Percentiles rank a stretch among this genome's conserved stretches.
phyloP scores from a whole-genome alignment of 495 filamentous ascomycete species.

The Oidiodendron maius region DNA sequence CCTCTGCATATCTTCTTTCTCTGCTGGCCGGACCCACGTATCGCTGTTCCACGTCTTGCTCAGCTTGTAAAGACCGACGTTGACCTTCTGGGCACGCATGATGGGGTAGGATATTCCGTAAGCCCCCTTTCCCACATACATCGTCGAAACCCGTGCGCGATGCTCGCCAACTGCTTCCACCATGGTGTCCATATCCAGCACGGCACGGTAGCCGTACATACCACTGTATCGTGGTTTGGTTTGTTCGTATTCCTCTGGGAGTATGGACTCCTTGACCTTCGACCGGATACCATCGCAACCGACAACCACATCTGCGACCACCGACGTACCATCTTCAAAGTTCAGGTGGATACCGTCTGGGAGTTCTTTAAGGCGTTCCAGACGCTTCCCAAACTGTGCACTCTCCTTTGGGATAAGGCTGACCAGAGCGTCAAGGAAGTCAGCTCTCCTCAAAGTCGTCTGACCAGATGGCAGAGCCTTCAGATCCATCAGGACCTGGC shows the following conservation, averaged over 20 bases:
- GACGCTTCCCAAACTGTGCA: constrained; percentile 36
- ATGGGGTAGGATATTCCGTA: constrained; percentile 64
- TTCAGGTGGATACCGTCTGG: constrained; percentile 21
- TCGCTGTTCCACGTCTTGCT: constrained; percentile 35
- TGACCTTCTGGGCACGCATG: constrained; percentile 55
- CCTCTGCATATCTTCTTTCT: constrained; percentile 47
- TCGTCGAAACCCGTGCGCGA: constrained; percentile 41
- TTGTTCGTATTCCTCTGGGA: constrained; percentile 28
- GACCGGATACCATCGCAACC: constrained; percentile 58
- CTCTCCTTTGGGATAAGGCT: constrained; percentile 42
- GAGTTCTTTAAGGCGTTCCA: constrained; percentile 13
- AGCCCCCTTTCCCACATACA: constrained; percentile 52
- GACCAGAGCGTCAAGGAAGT: constrained; percentile 55
- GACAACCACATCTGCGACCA: constrained; percentile 46
- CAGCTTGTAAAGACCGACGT: constrained; percentile 45
- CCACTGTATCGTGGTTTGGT: constrained; percentile 40
- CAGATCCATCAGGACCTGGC: too few species aligned
- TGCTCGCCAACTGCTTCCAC: constrained; percentile 45
- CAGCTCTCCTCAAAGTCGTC: constrained; percentile 43
- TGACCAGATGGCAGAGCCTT: too few species aligned
- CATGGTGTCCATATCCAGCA: constrained; percentile 53
- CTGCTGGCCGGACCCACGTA: constrained; percentile 51
- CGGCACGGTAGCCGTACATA: constrained; percentile 46
- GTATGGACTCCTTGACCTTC: constrained; percentile 36
- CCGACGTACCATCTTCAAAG: constrained; percentile 51